Evolutionary conservation across 1,284 basidiomycete genomes (phyloP), one percentile per base, ranked within the genome.

Genomic region (Anthracocystis setariae): DNA sequence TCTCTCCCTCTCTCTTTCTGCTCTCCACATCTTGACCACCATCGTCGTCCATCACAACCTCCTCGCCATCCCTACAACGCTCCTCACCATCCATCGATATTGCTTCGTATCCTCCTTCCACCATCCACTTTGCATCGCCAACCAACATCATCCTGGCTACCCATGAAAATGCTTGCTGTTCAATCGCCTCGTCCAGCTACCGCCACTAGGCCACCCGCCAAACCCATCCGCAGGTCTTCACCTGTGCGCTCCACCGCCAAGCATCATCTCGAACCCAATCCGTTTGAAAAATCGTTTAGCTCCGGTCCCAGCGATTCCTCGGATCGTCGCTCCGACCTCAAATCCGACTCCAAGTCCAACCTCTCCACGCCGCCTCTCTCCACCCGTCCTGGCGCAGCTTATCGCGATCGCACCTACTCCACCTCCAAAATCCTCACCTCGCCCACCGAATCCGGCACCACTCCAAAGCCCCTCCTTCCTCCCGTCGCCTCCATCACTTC

Each of bases 211-310:
- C 70, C 70, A 2, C 65, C 65, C 5, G 65, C 70, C 45, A 64
- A 64, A 39, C 61, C 70, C 15, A 38, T 64, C 18, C 53, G 57
- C 35, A 51, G 57, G 24, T 44, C 38, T 24, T 63, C 63, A 18
- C 65, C 70, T 25, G 45, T 25, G 12, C 61, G 70, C 13, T 53
- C 64, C 43, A 57, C 51, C n/a, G 70, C 73, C 42, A 77, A 80
- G 45, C 78, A 84, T 45, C 77, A 82, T 33, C 88, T 93, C 61
- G 94, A 98, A 83, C 92, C 92, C 15, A 98, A 98, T 82, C 94
- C 94, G 0, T 98, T 97, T 81, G 94, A 98, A 82, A 91, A 93
- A 84, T 94, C 92, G 50, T 98, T 97, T 84, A 89, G 89, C 86
- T 77, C 86, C 87, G 74, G 78, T 79, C 48, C 78, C 78, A 84